Base-by-base conservation (phyloP, 768 basidiomycete species). In the Termitomyces sp. region DNA sequence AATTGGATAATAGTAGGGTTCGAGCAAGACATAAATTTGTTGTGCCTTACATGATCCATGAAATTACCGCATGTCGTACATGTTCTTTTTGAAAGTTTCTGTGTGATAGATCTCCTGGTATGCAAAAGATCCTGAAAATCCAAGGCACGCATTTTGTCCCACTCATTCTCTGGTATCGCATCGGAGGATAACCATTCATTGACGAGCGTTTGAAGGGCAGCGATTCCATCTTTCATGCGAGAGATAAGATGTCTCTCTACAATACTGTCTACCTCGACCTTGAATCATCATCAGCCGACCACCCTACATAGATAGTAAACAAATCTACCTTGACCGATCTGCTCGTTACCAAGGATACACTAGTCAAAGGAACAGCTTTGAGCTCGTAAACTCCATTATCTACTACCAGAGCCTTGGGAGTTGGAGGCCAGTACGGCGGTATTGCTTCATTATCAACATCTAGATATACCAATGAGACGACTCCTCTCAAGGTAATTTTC, bases 51-150 rank as follows among this genome's bases (percentile, higher is more conserved):
- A 73, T 95, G 91, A 9, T 84, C 71, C 11, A 82, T 73, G 63
- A 98, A 94, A 33, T 88, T 73, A 2, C 74, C 72, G 63, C 93
- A 96, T 9, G 72, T 67, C 18, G 72, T 70, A 70, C 91, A 94
- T 3, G 65, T 70, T 45, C 72, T 74, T 5, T 55, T 73, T 14
- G 70, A 62, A 32, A 90, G 66, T 28, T 72, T 72, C 58, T 77
- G 69, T 2, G 73, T 67, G 5, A 87, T 67, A 11, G 71, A 71
- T 52, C 86, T 75, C 57, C 94, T 77, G 41, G 76, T 66, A 57
- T 82, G 81, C 52, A 98, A 67, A 22, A 78, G 73, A 61, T 98
- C 96, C 69, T 98, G 93, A 68, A 98, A 97, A 54, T 98, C 94
- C 8, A 99, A 71, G n/a, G 84, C 78, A 46, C 89, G 83, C 68